Base-by-base conservation (phyloP, 2,329 filamentous ascomycete species). In the Lachnellula occidentalis region DNA sequence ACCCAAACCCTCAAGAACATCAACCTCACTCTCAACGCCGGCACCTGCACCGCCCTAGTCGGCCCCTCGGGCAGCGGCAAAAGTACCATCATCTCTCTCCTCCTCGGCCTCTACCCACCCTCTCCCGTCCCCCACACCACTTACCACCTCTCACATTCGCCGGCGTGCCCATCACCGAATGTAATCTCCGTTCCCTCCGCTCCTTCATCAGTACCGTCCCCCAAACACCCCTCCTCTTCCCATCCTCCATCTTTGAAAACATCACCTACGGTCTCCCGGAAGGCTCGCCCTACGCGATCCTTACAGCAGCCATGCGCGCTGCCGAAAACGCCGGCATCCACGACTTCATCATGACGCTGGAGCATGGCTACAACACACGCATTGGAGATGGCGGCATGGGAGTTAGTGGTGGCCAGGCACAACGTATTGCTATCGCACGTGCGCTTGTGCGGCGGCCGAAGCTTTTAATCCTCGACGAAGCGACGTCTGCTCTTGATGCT, bases 21-120 rank as follows among this genome's bases (percentile, higher is more conserved):
- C n/a, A 83, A 76, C n/a, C 73, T 96, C 7, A 73, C 71, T 0
- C 80, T 96, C 50, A 67, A 75, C 1, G 70, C 78, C 0, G 83
- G 85, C 21, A 82, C 80, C 4, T 88, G 82, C 61, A 85, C 85
- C 0, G 90, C 89, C 2, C 82, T 97, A 19, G 90, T 95, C 2
- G 92, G 92, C 1, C 74, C 81, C 1, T 96, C 91, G 0, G 92
- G 94, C 0, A 89, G 87, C n/a, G 92, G 94, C 1, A 97, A 99
- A 72, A 92, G 87, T 14, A 96, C 92, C 0, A 77, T 96, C 36
- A 79, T 87, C 0, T 81, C 87, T 0, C 73, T 97, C 0, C 75
- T 97, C 0, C 73, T 95, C 4, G 82, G 86, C 1, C 76, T 96
- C 0, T 90, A 94, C 61, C 78, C 61, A 34, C 69, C 68, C 2